phyloP scores from a whole-genome alignment of 1,284 basidiomycete genomes.

The Papiliotrema nemorosa region DNA sequence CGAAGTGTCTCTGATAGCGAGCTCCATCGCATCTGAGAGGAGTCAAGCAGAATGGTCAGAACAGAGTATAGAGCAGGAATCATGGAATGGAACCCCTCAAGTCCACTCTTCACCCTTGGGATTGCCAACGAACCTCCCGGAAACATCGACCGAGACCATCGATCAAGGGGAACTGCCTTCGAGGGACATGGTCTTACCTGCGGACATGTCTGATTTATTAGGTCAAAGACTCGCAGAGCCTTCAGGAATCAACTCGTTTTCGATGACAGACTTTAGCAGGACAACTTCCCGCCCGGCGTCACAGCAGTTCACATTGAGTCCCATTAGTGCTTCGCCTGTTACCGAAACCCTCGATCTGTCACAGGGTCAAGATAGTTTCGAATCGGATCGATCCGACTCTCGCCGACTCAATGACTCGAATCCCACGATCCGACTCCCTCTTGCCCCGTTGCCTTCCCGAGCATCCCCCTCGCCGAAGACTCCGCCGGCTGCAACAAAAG shows the following conservation, averaged over 20 bases:
- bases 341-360: too few species aligned
- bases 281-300: too few species aligned
- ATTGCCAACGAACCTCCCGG: conserved; percentile 13
- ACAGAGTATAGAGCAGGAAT: conserved; percentile 12
- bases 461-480: conserved; percentile 6
- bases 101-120: conserved; percentile 29
- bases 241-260: conserved; percentile 5
- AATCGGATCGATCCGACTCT: neutral
- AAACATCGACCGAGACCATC: conserved; percentile 2
- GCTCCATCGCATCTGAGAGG: conserved; percentile 16
- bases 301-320: too few species aligned
- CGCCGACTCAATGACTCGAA: conserved; percentile 13
- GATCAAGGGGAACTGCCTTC: conserved; percentile 22
- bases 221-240: conserved; percentile 10
- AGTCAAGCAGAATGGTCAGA: conserved; percentile 7
- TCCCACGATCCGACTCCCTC: conserved; percentile 21
- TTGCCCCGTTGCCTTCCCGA: conserved; percentile 13
- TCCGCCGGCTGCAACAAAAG: conserved; percentile 1
- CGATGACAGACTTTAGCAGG: conserved; percentile 5
- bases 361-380: neutral
- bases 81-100: conserved; percentile 31
- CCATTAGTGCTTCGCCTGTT: too few species aligned
- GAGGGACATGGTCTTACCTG: conserved; percentile 24
- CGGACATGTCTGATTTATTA: conserved; percentile 35
- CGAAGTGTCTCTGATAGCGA: conserved; percentile 33